phyloP scores from a whole-genome alignment of 805 yeast genomes.

The Yarrowia keelungensis region DNA sequence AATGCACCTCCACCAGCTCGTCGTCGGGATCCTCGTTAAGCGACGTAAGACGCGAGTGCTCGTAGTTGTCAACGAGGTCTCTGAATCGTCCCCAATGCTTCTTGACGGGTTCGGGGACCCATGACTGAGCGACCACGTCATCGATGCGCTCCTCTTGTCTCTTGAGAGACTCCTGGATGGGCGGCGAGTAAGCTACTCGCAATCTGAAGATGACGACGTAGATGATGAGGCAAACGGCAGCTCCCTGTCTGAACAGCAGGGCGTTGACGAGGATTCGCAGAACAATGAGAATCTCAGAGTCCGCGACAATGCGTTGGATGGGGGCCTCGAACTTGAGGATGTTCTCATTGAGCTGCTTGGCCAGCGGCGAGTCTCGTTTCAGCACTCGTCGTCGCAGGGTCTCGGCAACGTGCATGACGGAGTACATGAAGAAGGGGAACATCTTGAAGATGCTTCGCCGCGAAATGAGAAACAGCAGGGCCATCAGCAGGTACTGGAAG shows the following conservation, averaged over 20 bases:
- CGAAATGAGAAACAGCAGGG: constrained; percentile 17
- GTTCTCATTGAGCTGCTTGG: constrained; percentile 51
- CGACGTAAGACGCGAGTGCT: constrained; percentile 40
- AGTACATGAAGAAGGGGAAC: constrained; percentile 36
- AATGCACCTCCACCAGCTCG: constrained; percentile 27
- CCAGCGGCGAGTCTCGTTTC: constrained; percentile 40
- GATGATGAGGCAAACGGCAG: constrained; percentile 62
- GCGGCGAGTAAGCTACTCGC: constrained; percentile 72
- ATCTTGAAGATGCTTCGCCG: constrained; percentile 22
- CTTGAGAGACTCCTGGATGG: constrained; percentile 69
- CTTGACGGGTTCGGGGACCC: constrained; percentile 59
- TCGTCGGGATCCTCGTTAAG: constrained; percentile 29
- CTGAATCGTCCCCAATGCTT: constrained; percentile 58
- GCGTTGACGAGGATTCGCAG: constrained; percentile 57
- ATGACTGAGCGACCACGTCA: constrained; percentile 57
- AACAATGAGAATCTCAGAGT: constrained; percentile 57
- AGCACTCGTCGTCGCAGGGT: constrained; percentile 23
- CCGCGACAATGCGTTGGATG: constrained; percentile 61
- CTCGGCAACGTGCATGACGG: constrained; percentile 37
- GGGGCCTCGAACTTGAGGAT: constrained; percentile 59
- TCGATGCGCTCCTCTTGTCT: constrained; percentile 66
- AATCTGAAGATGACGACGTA: constrained; percentile 67
- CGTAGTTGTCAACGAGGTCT: constrained; percentile 43
- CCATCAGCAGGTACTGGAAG: constrained; percentile 33
- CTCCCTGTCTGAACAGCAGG: constrained; percentile 64